Evolutionary conservation across 164 flowering plant species (phyloP).

Genomic region (Chloranthus sessilifolius): DNA sequence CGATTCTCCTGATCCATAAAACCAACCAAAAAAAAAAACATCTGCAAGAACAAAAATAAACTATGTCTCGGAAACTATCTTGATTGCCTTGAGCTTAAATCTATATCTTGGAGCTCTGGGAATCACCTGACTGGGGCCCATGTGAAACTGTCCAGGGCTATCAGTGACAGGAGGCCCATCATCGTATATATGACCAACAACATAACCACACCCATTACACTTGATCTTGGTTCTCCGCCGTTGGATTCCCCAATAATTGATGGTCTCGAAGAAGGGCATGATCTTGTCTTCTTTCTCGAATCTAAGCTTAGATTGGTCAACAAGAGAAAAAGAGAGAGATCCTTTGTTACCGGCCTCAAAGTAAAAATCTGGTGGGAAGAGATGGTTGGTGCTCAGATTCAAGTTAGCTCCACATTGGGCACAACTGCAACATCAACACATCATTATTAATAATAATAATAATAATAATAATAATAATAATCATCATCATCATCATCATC

Average conservation of each 20-base stretch:
- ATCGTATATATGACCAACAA: conserved; percentile 78
- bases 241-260: conserved; percentile 93
- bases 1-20: not conserved
- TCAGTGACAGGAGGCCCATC: conserved; percentile 84
- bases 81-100: conserved; percentile 69
- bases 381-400: conserved; percentile 48
- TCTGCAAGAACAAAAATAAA: not conserved
- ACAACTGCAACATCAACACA: conserved; percentile 38
- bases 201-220: conserved; percentile 57
- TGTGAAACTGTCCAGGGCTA: conserved; percentile 66
- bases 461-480: too few species aligned
- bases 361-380: conserved; percentile 69
- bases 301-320: conserved; percentile 60
- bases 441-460: too few species aligned
- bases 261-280: conserved; percentile 85
- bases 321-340: conserved; percentile 60
- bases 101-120: conserved; percentile 86
- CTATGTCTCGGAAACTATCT: conserved; percentile 22
- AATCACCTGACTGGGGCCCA: conserved; percentile 93
- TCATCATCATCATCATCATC: too few species aligned
- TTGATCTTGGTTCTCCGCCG: conserved; percentile 70
- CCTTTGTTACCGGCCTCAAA: conserved; percentile 97
- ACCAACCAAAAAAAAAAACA: not conserved
- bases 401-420: conserved; percentile 58
- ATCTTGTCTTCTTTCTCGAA: conserved; percentile 86